Percentiles rank a stretch among this genome's conserved stretches.
Evolutionary conservation across 345 rosid species (phyloP).

Genomic region (Bruguiera parviflora): DNA sequence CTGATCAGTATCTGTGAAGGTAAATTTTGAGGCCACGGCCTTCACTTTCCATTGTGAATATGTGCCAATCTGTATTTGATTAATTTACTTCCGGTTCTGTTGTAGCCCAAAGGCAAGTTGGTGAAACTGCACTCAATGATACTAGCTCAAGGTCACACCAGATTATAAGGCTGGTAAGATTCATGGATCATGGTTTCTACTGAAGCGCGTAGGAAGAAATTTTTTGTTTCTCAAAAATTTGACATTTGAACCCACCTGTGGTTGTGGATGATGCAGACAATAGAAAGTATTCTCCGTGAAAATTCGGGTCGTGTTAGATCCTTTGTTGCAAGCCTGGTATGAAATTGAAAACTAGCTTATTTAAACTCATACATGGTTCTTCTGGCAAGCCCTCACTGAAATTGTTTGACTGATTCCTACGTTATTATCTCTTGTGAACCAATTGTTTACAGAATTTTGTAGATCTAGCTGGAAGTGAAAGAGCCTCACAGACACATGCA

Average conservation of each 20-base stretch:
- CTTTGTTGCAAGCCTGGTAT: conserved; percentile 93
- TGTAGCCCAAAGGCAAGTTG: conserved; percentile 99
- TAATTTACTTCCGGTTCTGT: conserved; percentile 19
- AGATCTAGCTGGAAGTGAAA: conserved; percentile 99
- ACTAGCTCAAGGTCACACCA: conserved; percentile 97
- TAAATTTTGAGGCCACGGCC: conserved; percentile 24
- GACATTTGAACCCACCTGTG: conserved; percentile 20
- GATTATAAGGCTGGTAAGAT: conserved; percentile 84
- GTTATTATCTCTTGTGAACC: conserved; percentile 9
- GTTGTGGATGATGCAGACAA: conserved; percentile 54
- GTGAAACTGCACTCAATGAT: conserved; percentile 97
- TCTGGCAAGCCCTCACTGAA: not conserved
- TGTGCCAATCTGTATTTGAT: conserved; percentile 5
- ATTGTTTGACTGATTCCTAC: not conserved
- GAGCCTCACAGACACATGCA: conserved; percentile 95
- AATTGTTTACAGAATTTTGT: conserved; percentile 80
- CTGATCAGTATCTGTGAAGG: conserved; percentile 94
- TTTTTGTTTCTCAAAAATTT: conserved; percentile 10
- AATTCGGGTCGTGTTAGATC: conserved; percentile 95
- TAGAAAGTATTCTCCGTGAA: conserved; percentile 89
- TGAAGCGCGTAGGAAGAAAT: not conserved
- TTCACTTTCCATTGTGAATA: not conserved
- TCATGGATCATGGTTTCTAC: conserved; percentile 9
- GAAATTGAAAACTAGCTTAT: not conserved
- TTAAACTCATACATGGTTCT: not conserved